These are phyloP conservation scores for Fusarium ramigenum DNA, from an alignment of 2,329 filamentous ascomycete species.

Conservation along the genomic window DNA sequence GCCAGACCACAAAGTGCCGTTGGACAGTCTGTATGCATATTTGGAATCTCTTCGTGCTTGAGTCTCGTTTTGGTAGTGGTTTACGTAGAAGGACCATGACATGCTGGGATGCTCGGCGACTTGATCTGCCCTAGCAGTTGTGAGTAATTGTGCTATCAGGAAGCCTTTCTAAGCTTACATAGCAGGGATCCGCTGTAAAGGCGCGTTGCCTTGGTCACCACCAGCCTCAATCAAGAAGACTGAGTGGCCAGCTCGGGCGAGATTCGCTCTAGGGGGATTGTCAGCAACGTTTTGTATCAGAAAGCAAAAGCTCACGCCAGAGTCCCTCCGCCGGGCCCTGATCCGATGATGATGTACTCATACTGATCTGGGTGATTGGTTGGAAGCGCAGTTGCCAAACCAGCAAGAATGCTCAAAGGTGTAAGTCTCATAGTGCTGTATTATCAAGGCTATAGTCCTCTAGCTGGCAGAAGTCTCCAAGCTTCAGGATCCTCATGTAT, in stretches of 20 bases:
- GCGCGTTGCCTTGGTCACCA: constrained; percentile 56
- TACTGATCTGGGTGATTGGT: constrained; percentile 45
- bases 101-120: constrained; percentile 28
- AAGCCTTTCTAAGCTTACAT: not conserved
- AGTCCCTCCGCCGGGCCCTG: constrained; percentile 63
- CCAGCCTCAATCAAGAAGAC: constrained; percentile 67
- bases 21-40: constrained; percentile 29
- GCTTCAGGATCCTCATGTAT: fast-evolving
- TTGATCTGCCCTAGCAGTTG: not conserved
- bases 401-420: not conserved
- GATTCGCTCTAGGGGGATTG: constrained; percentile 48
- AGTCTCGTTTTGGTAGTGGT: constrained; percentile 58
- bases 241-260: constrained; percentile 63
- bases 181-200: constrained; percentile 4
- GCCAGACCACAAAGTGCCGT: constrained; percentile 30
- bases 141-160: not conserved
- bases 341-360: constrained; percentile 68
- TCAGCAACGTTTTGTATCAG: fast-evolving
- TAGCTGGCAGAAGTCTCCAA: fast-evolving
- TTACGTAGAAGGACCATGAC: constrained; percentile 68
- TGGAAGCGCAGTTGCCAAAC: not conserved
- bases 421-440: not conserved
- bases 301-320: constrained; percentile 49
- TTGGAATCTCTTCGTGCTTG: constrained; percentile 34
- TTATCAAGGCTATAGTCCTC: not conserved